Base-by-base conservation (phyloP, 2,329 filamentous ascomycete genomes). In the Albophoma yamanashiensis region DNA sequence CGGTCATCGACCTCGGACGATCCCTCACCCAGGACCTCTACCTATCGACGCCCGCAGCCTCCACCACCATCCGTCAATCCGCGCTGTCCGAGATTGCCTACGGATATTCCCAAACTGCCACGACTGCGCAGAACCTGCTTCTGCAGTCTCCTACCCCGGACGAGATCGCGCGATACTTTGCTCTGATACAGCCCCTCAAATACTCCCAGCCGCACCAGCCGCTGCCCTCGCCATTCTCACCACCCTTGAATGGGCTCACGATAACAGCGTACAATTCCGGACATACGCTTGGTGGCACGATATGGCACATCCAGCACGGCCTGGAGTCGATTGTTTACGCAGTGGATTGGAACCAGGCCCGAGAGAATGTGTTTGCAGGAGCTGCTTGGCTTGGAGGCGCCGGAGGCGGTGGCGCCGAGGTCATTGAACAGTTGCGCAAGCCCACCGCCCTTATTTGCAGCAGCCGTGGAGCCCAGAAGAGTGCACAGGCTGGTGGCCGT, bases 271-370 rank as follows among this genome's bases (percentile, higher is more conserved):
- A 97, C 76, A 96, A 95, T 74, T 92, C 94, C 9, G 94, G 94
- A 64, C 93, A 97, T 71, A 97, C 93, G 0, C 83, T 97, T 0
- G 94, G 94, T 72, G 94, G 94, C 60, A 97, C 94, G 31, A 96
- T 99, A 78, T 99, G 94, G 94, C 93, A 97, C 69, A 92, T 99
- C 64, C 93, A 97, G 69, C 92, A 97, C 76, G 92, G 92, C 0
- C 82, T 97, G 70, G 94, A 99, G 73, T 97, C 92, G 0, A 93
- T 99, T 50, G 92, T 99, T 1, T 97, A 99, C 68, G 93, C 94
- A 0, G 91, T 97, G 22, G 93, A 97, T 70, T 99, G 94, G 94
- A 97, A 97, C 67, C 92, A 97, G 74, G 91, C 89, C n/a, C 86
- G 91, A 66, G 94, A 99, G 72, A 96, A 96, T 74, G 92, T 97